Evolutionary conservation across 2,329 filamentous ascomycete genomes (phyloP).

Genomic region (Cladobotryum protrusum): DNA sequence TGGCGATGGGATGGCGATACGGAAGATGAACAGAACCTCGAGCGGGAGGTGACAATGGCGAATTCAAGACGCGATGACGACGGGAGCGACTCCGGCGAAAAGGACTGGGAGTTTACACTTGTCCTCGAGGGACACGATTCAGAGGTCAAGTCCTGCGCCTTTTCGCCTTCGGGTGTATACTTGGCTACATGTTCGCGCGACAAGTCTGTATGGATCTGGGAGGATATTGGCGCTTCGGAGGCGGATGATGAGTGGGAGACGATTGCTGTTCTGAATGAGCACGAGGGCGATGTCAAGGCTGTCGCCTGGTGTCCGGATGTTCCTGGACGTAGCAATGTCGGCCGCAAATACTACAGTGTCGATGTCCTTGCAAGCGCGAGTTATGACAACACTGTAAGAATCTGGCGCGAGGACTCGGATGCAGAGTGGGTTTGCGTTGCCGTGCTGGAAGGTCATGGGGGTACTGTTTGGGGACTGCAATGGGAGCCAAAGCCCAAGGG

Average conservation of each 20-base stretch:
- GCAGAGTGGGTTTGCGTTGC: conserved; percentile 87
- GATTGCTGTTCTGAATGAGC: conserved; percentile 87
- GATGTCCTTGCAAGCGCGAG: conserved; percentile 83
- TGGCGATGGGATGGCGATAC: conserved; percentile 61
- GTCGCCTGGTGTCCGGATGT: conserved; percentile 83
- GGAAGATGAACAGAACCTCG: conserved; percentile 29
- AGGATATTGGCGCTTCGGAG: conserved; percentile 68
- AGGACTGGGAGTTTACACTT: conserved; percentile 89
- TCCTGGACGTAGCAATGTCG: conserved; percentile 35
- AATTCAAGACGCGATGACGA: conserved; percentile 2
- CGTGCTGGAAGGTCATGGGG: conserved; percentile 70
- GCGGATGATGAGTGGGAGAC: conserved; percentile 96
- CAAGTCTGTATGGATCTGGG: conserved; percentile 98
- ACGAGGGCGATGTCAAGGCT: conserved; percentile 91
- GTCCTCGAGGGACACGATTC: conserved; percentile 93
- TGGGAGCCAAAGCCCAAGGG: conserved; percentile 49
- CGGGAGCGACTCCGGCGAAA: conserved; percentile 48
- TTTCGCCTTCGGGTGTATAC: conserved; percentile 66
- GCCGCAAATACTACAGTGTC: conserved; percentile 44
- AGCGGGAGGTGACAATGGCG: conserved; percentile 35
- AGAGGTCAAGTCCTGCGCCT: conserved; percentile 78
- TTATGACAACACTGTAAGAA: conserved; percentile 84
- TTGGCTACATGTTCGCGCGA: conserved; percentile 88
- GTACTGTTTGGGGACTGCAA: conserved; percentile 86
- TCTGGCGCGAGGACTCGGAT: conserved; percentile 87